Conservation (phyloP, 768 basidiomycete species). For the Daedalea quercina region DNA sequence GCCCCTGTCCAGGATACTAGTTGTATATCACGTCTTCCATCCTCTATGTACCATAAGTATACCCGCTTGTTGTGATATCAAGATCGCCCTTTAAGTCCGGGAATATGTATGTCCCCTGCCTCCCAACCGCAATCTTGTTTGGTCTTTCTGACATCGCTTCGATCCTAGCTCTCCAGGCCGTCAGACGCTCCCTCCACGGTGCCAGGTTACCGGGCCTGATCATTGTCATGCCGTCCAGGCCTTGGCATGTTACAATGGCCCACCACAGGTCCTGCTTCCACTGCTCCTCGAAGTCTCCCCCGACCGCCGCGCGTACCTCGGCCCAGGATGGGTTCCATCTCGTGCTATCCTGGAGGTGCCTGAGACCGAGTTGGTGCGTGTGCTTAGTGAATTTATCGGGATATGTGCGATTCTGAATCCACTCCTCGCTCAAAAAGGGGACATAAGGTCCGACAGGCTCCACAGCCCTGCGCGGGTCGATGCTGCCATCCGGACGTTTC, state of each 20-base stretch:
- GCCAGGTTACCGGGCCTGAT: not conserved
- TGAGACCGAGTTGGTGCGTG: not conserved
- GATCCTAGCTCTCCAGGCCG: not conserved
- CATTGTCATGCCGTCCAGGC: not conserved
- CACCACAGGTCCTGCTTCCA: not conserved
- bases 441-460: not conserved
- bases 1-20: too few relatives aligned
- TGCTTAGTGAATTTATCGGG: not conserved
- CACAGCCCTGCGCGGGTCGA: not conserved
- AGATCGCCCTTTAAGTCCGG: too few relatives aligned
- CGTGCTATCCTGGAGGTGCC: not conserved
- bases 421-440: not conserved
- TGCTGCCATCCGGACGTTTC: not conserved
- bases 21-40: too few relatives aligned
- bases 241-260: not conserved
- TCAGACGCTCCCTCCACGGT: not conserved
- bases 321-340: not conserved
- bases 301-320: not conserved
- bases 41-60: too few relatives aligned
- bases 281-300: not conserved
- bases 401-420: not conserved
- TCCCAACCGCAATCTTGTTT: too few relatives aligned
- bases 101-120: too few relatives aligned
- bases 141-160: not conserved
- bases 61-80: too few relatives aligned